A percentile compares a stretch with the other conserved stretches of the same genome.
phyloP scores from a whole-genome alignment of 164 flowering plant species.

The Cinnamomum micranthum region DNA sequence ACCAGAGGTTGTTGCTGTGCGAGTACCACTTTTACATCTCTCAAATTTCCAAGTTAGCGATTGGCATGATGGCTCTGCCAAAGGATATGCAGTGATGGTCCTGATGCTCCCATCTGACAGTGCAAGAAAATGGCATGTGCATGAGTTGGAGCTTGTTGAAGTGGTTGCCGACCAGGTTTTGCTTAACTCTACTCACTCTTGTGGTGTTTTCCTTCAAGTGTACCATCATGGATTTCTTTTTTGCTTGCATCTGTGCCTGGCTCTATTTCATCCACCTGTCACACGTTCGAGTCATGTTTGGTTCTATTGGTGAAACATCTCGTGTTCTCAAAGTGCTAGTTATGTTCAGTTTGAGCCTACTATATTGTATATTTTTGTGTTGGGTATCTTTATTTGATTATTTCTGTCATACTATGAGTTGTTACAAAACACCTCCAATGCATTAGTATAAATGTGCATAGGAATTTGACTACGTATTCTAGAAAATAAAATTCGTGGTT shows the following conservation, averaged over 20 bases:
- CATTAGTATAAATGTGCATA: too few species aligned
- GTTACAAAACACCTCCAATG: too few species aligned
- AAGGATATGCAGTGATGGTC: constrained; percentile 66
- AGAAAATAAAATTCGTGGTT: too few species aligned
- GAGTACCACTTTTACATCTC: constrained; percentile 66
- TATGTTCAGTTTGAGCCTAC: background rate
- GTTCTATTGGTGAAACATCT: background rate
- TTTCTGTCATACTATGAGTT: too few species aligned
- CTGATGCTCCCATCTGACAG: constrained; percentile 57
- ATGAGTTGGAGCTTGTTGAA: constrained; percentile 80
- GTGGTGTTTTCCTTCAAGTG: background rate
- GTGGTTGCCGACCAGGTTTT: constrained; percentile 81
- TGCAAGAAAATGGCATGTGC: constrained; percentile 60
- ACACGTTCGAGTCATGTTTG: background rate
- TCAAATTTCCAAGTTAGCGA: constrained; percentile 60
- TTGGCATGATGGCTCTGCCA: constrained; percentile 58
- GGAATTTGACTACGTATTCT: too few species aligned
- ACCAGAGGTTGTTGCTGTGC: constrained; percentile 69
- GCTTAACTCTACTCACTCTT: background rate
- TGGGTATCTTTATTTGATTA: too few species aligned
- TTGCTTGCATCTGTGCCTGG: background rate
- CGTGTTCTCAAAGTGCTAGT: background rate
- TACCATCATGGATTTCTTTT: background rate
- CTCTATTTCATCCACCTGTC: background rate
- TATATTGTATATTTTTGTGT: too few species aligned